Evolutionary conservation across 2,329 filamentous ascomycete species (phyloP), one percentile per base, ranked within the genome.

Genomic region (Exserohilum turcica): DNA sequence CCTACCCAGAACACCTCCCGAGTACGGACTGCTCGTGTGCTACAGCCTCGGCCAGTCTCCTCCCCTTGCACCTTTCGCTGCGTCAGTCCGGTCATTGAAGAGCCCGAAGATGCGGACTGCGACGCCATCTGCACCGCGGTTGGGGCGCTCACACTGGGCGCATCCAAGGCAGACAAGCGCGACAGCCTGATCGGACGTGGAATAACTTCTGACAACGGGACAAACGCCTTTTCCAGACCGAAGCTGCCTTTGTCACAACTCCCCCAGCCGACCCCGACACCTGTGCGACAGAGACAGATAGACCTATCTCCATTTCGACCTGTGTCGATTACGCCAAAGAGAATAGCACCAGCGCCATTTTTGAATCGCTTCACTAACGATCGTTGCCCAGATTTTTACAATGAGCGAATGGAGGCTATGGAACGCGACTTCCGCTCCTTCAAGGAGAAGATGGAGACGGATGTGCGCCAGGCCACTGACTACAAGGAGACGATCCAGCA

Each of bases 281-380:
- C 66, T 42, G 49, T 46, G 40, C 59, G 59, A 49, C 54, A 57
- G 54, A 52, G 33, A 35, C 48, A 27, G 19, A 33, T 52, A 29
- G 27, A 52, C 16, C 60, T 45, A 15, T 59, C 54, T n/a, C 56
- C 57, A 7, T 45, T 28, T 48, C 55, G 63, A 39, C 59, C 62
- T 44, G 44, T 52, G 44, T 55, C 59, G 32, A 61, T 54, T 28
- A 63, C 63, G 21, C 58, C 61, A 33, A 61, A 56, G 54, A 62
- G 61, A 57, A 66, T 56, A 81, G 48, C 82, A 61, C 67, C 57
- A 82, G 43, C 83, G 60, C 73, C 71, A 12, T 92, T 82, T 79
- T 79, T 93, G 67, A 87, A 83, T 61, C 89, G 86, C 78, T 78
- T 87, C 80, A 91, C 92, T 86, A 88, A 90, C 82, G 77, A 83